A percentile compares a stretch with the other conserved stretches of the same genome.
These are phyloP conservation scores for Annulohypoxylon nitens DNA, from an alignment of 495 filamentous ascomycete species.

Conservation along the genomic window DNA sequence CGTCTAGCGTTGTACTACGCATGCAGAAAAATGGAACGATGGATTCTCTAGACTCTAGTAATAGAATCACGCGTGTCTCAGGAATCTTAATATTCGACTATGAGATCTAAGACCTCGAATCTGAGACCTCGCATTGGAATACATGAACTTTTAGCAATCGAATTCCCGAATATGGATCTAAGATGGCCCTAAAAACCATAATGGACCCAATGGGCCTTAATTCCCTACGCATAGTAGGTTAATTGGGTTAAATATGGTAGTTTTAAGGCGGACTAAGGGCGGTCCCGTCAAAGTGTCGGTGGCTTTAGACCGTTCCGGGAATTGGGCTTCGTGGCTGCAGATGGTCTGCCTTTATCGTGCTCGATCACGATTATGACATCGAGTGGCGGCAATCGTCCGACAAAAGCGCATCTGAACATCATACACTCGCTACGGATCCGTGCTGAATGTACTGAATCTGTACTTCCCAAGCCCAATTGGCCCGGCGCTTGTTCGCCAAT, in stretches of 20 bases:
- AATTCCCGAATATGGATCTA: constrained; percentile 28
- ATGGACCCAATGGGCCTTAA: constrained; percentile 6
- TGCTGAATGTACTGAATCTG: background rate
- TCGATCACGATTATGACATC: constrained; percentile 46
- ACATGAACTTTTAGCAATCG: constrained; percentile 25
- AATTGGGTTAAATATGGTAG: background rate
- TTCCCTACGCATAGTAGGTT: constrained; percentile 11
- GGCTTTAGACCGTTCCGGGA: constrained; percentile 35
- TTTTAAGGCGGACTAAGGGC: background rate
- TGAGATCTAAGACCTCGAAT: constrained; percentile 13
- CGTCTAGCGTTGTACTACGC: constrained; percentile 2
- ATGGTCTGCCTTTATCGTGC: constrained; percentile 29
- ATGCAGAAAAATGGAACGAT: background rate
- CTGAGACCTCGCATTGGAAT: constrained; percentile 28
- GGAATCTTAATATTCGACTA: background rate
- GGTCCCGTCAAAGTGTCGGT: constrained; percentile 10
- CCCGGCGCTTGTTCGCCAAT: constrained; percentile 11
- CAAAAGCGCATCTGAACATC: constrained; percentile 28
- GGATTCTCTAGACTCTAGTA: background rate
- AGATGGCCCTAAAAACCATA: background rate
- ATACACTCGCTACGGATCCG: constrained; percentile 21
- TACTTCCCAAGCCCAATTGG: constrained; percentile 5
- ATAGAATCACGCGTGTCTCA: constrained; percentile 23
- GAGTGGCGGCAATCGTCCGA: constrained; percentile 37
- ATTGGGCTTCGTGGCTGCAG: constrained; percentile 25